Evolutionary conservation across 2,329 filamentous ascomycete species (phyloP).

Genomic region (Aspergillus niger): DNA sequence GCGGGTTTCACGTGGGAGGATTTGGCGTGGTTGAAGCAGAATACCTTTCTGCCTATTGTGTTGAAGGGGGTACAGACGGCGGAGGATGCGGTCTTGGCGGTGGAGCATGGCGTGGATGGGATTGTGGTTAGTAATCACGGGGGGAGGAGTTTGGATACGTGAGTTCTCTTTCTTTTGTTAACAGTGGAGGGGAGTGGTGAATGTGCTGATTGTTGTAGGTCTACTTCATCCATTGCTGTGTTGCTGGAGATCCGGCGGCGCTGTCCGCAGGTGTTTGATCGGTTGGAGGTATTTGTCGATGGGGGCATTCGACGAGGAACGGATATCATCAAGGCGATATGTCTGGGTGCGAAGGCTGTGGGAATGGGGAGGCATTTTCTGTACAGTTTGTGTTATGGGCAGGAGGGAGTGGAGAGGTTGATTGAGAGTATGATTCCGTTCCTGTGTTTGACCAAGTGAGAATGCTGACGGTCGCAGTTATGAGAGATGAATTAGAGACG

Average conservation of each 20-base stretch:
- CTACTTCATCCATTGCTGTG: constrained; percentile 53
- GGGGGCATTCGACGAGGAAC: constrained; percentile 57
- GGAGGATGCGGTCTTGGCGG: constrained; percentile 56
- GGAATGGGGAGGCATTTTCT: constrained; percentile 56
- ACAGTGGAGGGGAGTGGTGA: not conserved
- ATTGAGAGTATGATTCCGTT: constrained; percentile 53
- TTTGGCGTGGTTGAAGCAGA: constrained; percentile 54
- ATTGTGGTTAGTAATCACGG: constrained; percentile 62
- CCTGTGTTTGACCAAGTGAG: not conserved
- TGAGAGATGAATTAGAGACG: constrained; percentile 13
- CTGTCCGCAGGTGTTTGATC: constrained; percentile 53
- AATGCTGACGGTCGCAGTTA: constrained; percentile 1
- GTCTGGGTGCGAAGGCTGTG: constrained; percentile 56
- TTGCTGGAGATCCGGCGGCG: constrained; percentile 55
- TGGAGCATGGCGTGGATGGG: constrained; percentile 54
- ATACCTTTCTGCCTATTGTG: constrained; percentile 54
- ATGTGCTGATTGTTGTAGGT: constrained; percentile 13
- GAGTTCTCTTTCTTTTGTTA: not conserved
- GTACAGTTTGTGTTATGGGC: constrained; percentile 56
- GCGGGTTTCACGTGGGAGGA: constrained; percentile 57
- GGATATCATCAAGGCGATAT: constrained; percentile 58
- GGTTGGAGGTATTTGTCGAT: constrained; percentile 57
- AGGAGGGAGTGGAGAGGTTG: constrained; percentile 57
- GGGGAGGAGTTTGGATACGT: constrained; percentile 57
- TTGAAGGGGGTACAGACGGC: constrained; percentile 61